These are phyloP conservation scores for Kwoniella heveanensis DNA, from an alignment of 768 basidiomycete species.

Conservation along the genomic window DNA sequence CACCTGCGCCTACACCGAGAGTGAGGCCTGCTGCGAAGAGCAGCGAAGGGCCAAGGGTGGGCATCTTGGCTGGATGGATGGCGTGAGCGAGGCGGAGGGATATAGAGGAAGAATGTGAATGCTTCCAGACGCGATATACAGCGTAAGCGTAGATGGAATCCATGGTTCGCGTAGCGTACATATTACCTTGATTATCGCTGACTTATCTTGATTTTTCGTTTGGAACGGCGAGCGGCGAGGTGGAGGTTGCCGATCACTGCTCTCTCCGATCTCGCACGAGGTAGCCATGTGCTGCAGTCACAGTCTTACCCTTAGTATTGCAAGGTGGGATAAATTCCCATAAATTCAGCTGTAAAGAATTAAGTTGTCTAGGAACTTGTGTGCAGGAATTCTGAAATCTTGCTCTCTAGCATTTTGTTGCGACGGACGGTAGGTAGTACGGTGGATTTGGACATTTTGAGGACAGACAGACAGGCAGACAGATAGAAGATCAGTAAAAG, in stretches of 20 bases:
- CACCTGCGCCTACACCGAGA: slow-evolving; percentile 69
- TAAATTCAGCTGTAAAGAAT: background rate
- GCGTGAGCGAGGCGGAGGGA: no score
- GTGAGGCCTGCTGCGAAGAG: slow-evolving; percentile 81
- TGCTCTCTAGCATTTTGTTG: no score
- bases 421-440: no score
- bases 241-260: background rate
- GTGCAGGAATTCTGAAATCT: slow-evolving; percentile 1
- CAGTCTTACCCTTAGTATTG: no score
- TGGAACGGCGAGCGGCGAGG: background rate
- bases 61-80: slow-evolving; percentile 26
- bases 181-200: background rate
- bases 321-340: background rate
- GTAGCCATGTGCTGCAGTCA: no score
- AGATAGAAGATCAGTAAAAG: background rate
- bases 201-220: slow-evolving; percentile 5
- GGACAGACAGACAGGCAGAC: background rate
- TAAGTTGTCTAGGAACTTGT: background rate
- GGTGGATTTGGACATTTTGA: background rate
- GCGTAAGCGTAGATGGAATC: background rate
- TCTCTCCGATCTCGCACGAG: no score
- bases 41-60: slow-evolving; percentile 43
- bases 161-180: no score
- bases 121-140: background rate
- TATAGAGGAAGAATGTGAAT: no score